Percentiles rank a stretch among this genome's conserved stretches.
Evolutionary conservation across 2,329 filamentous ascomycete species (phyloP).

Genomic region (Coniella vitis): DNA sequence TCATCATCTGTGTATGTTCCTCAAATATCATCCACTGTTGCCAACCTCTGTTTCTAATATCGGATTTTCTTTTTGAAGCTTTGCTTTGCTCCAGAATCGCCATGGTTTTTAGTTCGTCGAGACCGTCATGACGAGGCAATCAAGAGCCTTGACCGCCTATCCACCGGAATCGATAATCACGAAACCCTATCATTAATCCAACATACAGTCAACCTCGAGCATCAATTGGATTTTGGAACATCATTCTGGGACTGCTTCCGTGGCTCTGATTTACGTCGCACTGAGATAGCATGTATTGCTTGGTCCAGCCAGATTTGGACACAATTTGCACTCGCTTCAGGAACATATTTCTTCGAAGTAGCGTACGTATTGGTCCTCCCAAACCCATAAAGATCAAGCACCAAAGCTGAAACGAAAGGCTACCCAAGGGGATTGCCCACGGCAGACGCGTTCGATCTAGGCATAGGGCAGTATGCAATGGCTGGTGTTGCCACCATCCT

Average conservation of each 20-base stretch:
- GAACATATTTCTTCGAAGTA: conserved; percentile 4
- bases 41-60: too few species aligned
- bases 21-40: background rate
- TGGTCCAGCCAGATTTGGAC: conserved; percentile 17
- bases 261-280: conserved; percentile 20
- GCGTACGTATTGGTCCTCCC: background rate
- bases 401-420: background rate
- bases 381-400: background rate
- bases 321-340: conserved; percentile 3
- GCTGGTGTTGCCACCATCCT: conserved; percentile 3
- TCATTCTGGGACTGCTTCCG: conserved; percentile 18
- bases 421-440: background rate
- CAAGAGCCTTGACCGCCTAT: conserved; percentile 32
- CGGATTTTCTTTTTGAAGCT: too few species aligned
- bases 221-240: background rate
- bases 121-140: conserved; percentile 31
- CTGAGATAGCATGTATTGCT: conserved; percentile 27
- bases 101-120: conserved; percentile 36
- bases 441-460: background rate
- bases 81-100: conserved; percentile 38
- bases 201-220: background rate
- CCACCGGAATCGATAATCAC: conserved; percentile 23
- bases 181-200: conserved; percentile 5
- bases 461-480: conserved; percentile 3
- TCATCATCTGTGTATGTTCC: conserved; percentile 20